A percentile compares a stretch with the other conserved stretches of the same genome.
phyloP scores from a whole-genome alignment of 306 rosid species.

The Cyamopsis tetragonoloba region DNA sequence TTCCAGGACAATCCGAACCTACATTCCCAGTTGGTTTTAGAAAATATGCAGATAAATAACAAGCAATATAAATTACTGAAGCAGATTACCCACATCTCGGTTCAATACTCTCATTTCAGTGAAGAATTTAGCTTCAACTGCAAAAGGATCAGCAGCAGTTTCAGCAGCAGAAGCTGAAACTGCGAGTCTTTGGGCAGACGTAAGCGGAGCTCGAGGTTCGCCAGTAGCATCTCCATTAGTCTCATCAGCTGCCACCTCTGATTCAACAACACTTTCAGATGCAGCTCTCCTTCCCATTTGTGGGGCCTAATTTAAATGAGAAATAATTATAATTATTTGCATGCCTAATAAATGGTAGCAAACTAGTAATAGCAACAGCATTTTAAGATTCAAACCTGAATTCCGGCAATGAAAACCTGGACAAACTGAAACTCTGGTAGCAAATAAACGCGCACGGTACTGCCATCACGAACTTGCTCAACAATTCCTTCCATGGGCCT shows the following conservation, averaged over 20 bases:
- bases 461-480: slow-evolving; percentile 98
- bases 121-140: slow-evolving; percentile 78
- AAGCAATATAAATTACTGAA: neutral
- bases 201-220: slow-evolving; percentile 70
- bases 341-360: neutral
- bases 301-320: slow-evolving; percentile 58
- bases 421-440: slow-evolving; percentile 98
- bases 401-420: slow-evolving; percentile 94
- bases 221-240: slow-evolving; percentile 64
- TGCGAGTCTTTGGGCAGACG: slow-evolving; percentile 94
- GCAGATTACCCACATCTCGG: slow-evolving; percentile 60
- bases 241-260: slow-evolving; percentile 49
- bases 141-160: slow-evolving; percentile 77
- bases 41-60: slow-evolving; percentile 15
- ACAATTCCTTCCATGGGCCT: slow-evolving; percentile 86
- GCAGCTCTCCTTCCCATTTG: slow-evolving; percentile 88
- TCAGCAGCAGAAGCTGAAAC: slow-evolving; percentile 67
- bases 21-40: slow-evolving; percentile 37
- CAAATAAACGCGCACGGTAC: slow-evolving; percentile 83
- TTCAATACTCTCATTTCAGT: slow-evolving; percentile 92
- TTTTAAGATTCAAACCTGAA: slow-evolving; percentile 58
- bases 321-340: slow-evolving; percentile 2
- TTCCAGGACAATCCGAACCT: slow-evolving; percentile 95
- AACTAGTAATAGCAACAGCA: neutral
- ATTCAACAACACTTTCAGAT: slow-evolving; percentile 52